phyloP scores from a whole-genome alignment of 768 basidiomycete species.

The Vararia minispora region DNA sequence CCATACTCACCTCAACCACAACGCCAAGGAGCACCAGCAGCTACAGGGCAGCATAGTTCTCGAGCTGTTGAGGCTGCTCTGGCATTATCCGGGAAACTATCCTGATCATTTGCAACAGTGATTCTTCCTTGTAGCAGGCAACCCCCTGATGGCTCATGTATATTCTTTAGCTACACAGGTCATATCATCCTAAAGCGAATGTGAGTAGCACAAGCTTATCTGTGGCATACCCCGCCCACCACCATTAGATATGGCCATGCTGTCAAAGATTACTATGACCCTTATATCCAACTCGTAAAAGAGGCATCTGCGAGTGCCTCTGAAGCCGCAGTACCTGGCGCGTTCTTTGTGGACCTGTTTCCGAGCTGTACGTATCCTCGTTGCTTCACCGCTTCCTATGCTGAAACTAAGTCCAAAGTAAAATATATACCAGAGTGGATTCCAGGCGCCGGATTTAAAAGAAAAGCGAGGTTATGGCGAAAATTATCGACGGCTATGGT shows the following conservation, averaged over 20 bases:
- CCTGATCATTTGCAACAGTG: slow-evolving; percentile 9
- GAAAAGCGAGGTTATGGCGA: slow-evolving; percentile 12
- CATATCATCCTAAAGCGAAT: slow-evolving; percentile 8
- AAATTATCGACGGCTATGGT: slow-evolving; percentile 13
- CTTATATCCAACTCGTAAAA: slow-evolving; percentile 10
- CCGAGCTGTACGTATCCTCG: slow-evolving; percentile 11
- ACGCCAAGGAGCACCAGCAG: slow-evolving; percentile 4
- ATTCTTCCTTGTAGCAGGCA: neutral
- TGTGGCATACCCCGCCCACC: neutral
- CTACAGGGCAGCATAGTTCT: slow-evolving; percentile 10
- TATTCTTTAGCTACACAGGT: slow-evolving; percentile 1
- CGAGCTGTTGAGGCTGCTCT: slow-evolving; percentile 11
- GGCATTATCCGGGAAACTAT: slow-evolving; percentile 11
- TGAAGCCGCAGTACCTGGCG: slow-evolving; percentile 11
- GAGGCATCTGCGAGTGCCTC: slow-evolving; percentile 7
- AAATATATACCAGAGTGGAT: slow-evolving; percentile 19
- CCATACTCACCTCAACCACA: slow-evolving; percentile 14
- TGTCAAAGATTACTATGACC: slow-evolving; percentile 8
- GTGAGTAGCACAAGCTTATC: slow-evolving; percentile 2
- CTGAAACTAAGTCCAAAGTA: slow-evolving; percentile 6
- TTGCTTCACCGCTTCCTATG: neutral
- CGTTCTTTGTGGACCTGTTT: slow-evolving; percentile 16
- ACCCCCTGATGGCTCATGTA: neutral
- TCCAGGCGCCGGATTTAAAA: slow-evolving; percentile 16
- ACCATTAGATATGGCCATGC: slow-evolving; percentile 10